Evolutionary conservation across 139 green algal genomes (phyloP).

Genomic region (Chloropicon primus): DNA sequence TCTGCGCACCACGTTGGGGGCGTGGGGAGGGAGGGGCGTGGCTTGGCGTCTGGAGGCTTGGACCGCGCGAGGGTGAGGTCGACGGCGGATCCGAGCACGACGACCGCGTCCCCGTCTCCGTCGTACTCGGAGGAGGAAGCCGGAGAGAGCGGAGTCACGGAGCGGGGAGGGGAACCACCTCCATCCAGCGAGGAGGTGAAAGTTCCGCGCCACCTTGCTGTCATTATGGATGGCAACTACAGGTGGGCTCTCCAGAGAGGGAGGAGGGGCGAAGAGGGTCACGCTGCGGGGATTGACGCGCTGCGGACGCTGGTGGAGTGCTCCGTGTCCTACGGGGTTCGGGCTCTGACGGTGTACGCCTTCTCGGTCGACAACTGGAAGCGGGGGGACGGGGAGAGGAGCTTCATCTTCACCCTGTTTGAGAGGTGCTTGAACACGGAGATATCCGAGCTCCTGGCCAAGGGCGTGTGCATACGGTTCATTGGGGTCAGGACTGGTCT

Average conservation of each 20-base stretch:
- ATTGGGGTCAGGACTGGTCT: conserved; percentile 39
- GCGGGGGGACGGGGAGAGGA: conserved; percentile 34
- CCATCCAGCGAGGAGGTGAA: not conserved
- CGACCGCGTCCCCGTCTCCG: too few species aligned
- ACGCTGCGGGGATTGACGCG: conserved; percentile 35
- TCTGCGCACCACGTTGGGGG: too few species aligned
- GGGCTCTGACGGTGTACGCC: conserved; percentile 50
- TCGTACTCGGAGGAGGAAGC: too few species aligned
- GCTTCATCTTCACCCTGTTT: conserved; percentile 51
- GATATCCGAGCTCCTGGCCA: conserved; percentile 19
- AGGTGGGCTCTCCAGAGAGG: conserved; percentile 36
- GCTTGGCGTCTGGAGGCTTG: too few species aligned
- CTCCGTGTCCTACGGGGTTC: conserved; percentile 29
- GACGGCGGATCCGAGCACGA: too few species aligned
- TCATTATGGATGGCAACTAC: conserved; percentile 66
- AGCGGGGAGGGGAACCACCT: too few species aligned
- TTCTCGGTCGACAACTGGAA: conserved; percentile 65
- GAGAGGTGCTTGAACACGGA: conserved; percentile 22
- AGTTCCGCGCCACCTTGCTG: conserved; percentile 24
- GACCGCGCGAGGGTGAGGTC: too few species aligned
- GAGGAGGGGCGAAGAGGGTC: conserved; percentile 18
- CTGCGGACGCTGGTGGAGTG: conserved; percentile 30
- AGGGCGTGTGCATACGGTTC: conserved; percentile 38
- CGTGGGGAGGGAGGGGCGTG: too few species aligned
- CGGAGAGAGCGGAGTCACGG: too few species aligned